Evolutionary conservation across 257 asterid genomes (phyloP).

Genomic region (Rauvolfia tetraphylla): DNA sequence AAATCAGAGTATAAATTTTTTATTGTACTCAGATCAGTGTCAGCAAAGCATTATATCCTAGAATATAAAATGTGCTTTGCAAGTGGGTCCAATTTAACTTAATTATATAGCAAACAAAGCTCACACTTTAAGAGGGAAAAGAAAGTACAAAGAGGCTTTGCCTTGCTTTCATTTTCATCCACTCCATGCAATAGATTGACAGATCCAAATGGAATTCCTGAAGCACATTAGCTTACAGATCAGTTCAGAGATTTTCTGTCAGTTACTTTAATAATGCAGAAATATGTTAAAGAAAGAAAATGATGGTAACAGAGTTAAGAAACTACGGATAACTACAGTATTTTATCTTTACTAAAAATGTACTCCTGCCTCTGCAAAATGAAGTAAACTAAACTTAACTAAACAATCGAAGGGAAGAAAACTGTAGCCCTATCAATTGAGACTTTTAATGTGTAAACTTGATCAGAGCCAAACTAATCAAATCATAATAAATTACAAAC

Average conservation of each 20-base stretch:
- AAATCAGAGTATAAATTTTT: background rate
- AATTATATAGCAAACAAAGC: conserved; percentile 17
- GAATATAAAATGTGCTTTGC: background rate
- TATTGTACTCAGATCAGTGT: background rate
- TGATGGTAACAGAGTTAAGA: background rate
- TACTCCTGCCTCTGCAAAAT: background rate
- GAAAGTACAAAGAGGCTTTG: conserved; percentile 65
- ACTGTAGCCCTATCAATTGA: background rate
- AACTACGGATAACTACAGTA: background rate
- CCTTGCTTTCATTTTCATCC: conserved; percentile 99
- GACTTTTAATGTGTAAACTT: background rate
- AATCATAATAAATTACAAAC: background rate
- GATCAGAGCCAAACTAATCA: background rate
- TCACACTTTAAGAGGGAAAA: conserved; percentile 38
- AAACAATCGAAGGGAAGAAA: background rate
- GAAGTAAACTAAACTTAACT: background rate
- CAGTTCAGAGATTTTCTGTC: conserved; percentile 3
- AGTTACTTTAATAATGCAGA: background rate
- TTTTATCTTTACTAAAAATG: too few relatives aligned
- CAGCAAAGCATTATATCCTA: background rate
- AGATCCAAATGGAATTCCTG: conserved; percentile 99
- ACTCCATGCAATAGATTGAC: conserved; percentile 93
- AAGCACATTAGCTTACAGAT: conserved; percentile 21
- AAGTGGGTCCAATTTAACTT: background rate
- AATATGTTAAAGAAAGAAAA: background rate